Conservation (phyloP, 2,329 filamentous ascomycete genomes). For the Atkinsonella hypoxylon region DNA sequence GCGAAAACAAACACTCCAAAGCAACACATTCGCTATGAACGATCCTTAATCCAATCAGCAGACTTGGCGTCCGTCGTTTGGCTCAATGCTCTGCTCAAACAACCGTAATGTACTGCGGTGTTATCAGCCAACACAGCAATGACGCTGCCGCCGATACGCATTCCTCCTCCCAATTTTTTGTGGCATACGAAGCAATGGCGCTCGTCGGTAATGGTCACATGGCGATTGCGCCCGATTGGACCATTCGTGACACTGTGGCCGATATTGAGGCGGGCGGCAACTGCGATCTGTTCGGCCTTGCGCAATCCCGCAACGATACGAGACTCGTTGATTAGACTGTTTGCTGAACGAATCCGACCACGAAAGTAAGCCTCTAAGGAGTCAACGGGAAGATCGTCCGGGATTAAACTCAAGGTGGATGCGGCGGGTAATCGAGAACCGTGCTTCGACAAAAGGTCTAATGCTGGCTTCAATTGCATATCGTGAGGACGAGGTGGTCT, state of each 20-base stretch:
- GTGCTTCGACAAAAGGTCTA: constrained; percentile 82
- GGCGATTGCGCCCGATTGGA: constrained; percentile 42
- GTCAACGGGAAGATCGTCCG: constrained; percentile 62
- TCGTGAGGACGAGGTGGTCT: constrained; percentile 62
- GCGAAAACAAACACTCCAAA: constrained; percentile 11
- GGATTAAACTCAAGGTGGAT: constrained; percentile 77
- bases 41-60: constrained; percentile 26
- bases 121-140: constrained; percentile 82
- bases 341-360: constrained; percentile 78
- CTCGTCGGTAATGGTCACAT: constrained; percentile 79
- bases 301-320: constrained; percentile 66
- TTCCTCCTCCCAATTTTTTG: constrained; percentile 74
- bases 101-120: constrained; percentile 71
- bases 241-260: constrained; percentile 50
- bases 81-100: constrained; percentile 42
- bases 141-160: constrained; percentile 81
- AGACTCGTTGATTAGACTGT: constrained; percentile 67
- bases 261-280: constrained; percentile 61
- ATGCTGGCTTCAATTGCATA: constrained; percentile 64
- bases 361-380: constrained; percentile 85
- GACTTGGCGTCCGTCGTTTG: constrained; percentile 22
- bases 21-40: constrained; percentile 12
- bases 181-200: constrained; percentile 85
- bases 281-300: constrained; percentile 66
- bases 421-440: constrained; percentile 81